Percentiles rank a stretch among this genome's conserved stretches.
These are phyloP conservation scores for Dactylellina leptospora DNA, from an alignment of 2,329 filamentous ascomycete genomes.

Conservation along the genomic window DNA sequence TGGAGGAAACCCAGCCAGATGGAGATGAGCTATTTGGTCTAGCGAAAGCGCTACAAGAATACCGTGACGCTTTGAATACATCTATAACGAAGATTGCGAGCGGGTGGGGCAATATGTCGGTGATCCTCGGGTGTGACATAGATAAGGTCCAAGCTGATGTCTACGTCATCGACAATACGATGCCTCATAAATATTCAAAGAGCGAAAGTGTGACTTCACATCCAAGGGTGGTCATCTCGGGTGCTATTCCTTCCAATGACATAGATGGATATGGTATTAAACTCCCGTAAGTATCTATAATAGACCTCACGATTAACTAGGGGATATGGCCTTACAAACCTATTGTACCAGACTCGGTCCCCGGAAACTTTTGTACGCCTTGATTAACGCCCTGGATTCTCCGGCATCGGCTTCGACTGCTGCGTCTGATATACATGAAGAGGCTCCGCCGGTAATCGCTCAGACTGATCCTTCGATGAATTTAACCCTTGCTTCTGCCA, in stretches of 20 bases:
- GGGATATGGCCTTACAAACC: background rate
- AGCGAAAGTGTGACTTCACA: background rate
- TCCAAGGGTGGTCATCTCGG: slow-evolving; percentile 1
- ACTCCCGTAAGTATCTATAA: slow-evolving; percentile 14
- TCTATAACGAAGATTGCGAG: slow-evolving; percentile 4
- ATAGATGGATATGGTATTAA: background rate
- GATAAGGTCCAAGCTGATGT: background rate
- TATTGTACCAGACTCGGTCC: slow-evolving; percentile 10
- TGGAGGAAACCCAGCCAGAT: background rate
- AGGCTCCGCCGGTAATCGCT: background rate
- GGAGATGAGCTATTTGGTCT: background rate
- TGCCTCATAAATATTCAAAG: background rate
- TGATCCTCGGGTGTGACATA: background rate
- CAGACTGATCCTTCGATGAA: background rate
- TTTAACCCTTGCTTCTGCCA: background rate
- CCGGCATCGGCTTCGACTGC: too few relatives aligned
- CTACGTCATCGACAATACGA: slow-evolving; percentile 15
- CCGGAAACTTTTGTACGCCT: background rate
- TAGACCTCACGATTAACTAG: background rate
- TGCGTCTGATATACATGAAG: too few relatives aligned
- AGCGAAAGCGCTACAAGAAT: slow-evolving; percentile 1
- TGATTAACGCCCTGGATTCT: slow-evolving; percentile 6
- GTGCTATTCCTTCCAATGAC: background rate
- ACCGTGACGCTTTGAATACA: background rate
- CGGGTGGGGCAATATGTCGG: background rate